Evolutionary conservation across 2,329 filamentous ascomycete genomes (phyloP), one percentile per base, ranked within the genome.

Genomic region (Emydomyces testavorans): DNA sequence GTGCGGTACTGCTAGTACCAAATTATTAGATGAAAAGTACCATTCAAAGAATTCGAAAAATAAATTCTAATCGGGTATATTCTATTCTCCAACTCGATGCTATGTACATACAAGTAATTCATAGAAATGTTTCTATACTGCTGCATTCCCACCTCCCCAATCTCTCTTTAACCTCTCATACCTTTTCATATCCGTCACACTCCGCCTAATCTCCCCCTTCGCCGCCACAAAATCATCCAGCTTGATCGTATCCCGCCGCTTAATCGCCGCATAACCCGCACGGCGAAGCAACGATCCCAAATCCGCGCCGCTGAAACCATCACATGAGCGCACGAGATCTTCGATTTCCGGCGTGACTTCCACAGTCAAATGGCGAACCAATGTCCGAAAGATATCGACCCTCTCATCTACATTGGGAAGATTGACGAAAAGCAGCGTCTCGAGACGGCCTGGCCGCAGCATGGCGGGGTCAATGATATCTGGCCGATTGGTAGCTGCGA

Each of bases 391-490:
- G 52, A 98, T 98, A 49, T 93, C 87, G 0, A 85, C 84, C 11
- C 92, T 77, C 62, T 94, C 88, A 6, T 80, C 74, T 0, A 82
- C 72, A 21, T 79, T 82, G 0, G 92, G 92, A 0, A 96, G 70
- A 58, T 92, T 89, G 32, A 98, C 83, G 57, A 90, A 95, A 21
- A 96, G 75, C n/a, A 83, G 78, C 0, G 83, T 90, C 54, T 89
- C 90, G 1, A 98, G 74, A 21, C 92, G 82, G 0, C 92, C 92
- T 0, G 92, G 90, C 1, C 92, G 82, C 8, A 96, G 76, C 79
- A 98, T 94, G 1, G 92, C 92, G 1, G 86, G 81, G 62, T 98
- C 92, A 56, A 98, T 96, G 70, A 94, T 94, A 61, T 96, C 90
- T 0, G 90, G 90, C 0, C 92, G 74, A 64, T 98, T 98, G 1